Evolutionary conservation across 1,284 basidiomycete species (phyloP).

Genomic region (Bjerkandera adusta): DNA sequence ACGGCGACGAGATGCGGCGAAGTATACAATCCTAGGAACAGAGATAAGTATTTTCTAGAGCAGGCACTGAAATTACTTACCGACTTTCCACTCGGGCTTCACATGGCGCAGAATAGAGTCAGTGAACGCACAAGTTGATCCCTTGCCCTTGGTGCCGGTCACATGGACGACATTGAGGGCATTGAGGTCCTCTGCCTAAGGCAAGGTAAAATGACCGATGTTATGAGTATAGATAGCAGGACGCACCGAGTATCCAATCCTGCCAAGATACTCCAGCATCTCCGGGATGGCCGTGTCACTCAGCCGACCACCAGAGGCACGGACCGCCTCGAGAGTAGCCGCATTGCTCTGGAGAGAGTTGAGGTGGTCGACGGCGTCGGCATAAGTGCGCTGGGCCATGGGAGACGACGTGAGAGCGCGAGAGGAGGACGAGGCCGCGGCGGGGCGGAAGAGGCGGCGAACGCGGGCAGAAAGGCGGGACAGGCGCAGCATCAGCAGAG

Average conservation of each 20-base stretch:
- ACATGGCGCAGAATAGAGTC: slow-evolving; percentile 71
- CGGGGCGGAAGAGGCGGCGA: neutral
- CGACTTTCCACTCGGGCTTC: slow-evolving; percentile 70
- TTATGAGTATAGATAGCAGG: neutral
- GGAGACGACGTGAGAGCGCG: slow-evolving; percentile 36
- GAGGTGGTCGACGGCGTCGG: slow-evolving; percentile 83
- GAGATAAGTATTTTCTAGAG: neutral
- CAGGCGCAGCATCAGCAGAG: neutral
- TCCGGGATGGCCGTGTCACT: slow-evolving; percentile 81
- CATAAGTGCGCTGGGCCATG: slow-evolving; percentile 62
- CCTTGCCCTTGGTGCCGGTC: slow-evolving; percentile 99
- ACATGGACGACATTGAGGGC: slow-evolving; percentile 93
- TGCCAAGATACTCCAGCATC: slow-evolving; percentile 86
- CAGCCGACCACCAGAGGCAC: slow-evolving; percentile 71
- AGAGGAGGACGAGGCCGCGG: neutral
- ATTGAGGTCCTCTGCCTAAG: slow-evolving; percentile 75
- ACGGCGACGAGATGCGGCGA: slow-evolving; percentile 97
- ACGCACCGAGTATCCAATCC: slow-evolving; percentile 86
- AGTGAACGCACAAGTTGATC: slow-evolving; percentile 93
- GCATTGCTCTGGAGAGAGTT: slow-evolving; percentile 96
- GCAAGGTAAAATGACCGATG: neutral
- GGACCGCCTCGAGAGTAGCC: slow-evolving; percentile 82
- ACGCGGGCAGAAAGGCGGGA: neutral
- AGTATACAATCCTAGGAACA: slow-evolving; percentile 81
- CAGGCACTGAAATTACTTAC: slow-evolving; percentile 34